Conservation (phyloP, 169 alveolate genomes). For the Babesia bovis region DNA sequence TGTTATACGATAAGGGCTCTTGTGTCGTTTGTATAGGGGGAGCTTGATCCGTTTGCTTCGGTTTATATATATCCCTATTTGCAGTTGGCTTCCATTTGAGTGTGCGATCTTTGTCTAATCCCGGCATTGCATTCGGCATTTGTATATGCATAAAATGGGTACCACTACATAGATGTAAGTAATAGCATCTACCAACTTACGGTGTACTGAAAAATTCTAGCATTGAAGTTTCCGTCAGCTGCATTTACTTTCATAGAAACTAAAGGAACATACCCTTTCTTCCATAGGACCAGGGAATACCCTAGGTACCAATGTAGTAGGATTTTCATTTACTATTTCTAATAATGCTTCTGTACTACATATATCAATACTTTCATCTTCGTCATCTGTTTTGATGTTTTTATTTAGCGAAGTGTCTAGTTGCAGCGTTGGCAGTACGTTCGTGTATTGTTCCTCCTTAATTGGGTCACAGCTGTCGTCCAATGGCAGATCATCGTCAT, state of each 20-base stretch:
- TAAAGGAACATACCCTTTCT: slow-evolving; percentile 15
- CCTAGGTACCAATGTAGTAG: slow-evolving; percentile 35
- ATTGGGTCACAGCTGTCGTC: background rate
- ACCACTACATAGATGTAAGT: slow-evolving; percentile 24
- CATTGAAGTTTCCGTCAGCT: background rate
- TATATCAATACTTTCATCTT: slow-evolving; percentile 49
- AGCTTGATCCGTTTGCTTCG: background rate
- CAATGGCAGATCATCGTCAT: slow-evolving; percentile 1
- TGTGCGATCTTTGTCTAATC: slow-evolving; percentile 44
- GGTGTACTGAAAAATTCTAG: slow-evolving; percentile 51
- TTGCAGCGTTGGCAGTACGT: background rate
- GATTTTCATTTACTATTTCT: slow-evolving; percentile 50
- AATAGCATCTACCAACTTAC: slow-evolving; percentile 3
- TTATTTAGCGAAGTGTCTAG: background rate
- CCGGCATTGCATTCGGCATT: slow-evolving; percentile 64
- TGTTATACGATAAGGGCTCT: slow-evolving; percentile 25
- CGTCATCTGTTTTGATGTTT: background rate
- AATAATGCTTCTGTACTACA: slow-evolving; percentile 49
- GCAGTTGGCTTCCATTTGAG: background rate
- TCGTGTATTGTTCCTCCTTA: background rate
- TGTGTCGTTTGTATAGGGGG: background rate
- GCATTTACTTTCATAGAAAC: background rate
- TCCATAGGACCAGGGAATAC: slow-evolving; percentile 49
- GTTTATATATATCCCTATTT: background rate
- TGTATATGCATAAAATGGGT: slow-evolving; percentile 63